These are phyloP conservation scores for Haplographium delicatum DNA, from an alignment of 495 filamentous ascomycete genomes.

Conservation along the genomic window DNA sequence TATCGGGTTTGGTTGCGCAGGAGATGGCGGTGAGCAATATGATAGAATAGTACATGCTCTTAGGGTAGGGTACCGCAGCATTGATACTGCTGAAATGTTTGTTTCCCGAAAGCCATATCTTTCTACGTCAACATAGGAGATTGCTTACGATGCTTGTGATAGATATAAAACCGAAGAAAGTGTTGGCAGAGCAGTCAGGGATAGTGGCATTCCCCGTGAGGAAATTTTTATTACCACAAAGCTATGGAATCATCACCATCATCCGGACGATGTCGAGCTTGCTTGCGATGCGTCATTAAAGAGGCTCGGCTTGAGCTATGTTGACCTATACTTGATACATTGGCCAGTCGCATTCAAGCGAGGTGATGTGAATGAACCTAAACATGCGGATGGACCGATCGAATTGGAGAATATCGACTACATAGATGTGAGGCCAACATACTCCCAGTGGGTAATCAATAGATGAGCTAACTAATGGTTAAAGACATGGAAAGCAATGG, in stretches of 20 bases:
- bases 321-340: slow-evolving; percentile 84
- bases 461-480: no score
- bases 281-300: slow-evolving; percentile 66
- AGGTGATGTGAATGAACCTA: slow-evolving; percentile 45
- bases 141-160: no score
- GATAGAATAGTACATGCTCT: slow-evolving; percentile 71
- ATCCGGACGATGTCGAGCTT: slow-evolving; percentile 54
- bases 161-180: slow-evolving; percentile 85
- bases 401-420: slow-evolving; percentile 63
- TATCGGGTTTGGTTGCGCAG: slow-evolving; percentile 72
- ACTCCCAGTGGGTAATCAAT: no score
- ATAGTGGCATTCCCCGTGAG: slow-evolving; percentile 49
- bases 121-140: no score
- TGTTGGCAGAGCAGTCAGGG: slow-evolving; percentile 60
- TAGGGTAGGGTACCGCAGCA: slow-evolving; percentile 56
- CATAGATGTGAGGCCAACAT: no score
- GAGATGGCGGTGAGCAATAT: slow-evolving; percentile 45
- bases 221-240: slow-evolving; percentile 72
- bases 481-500: slow-evolving; percentile 82
- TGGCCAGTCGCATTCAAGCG: slow-evolving; percentile 59
- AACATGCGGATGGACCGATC: slow-evolving; percentile 79
- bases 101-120: no score
- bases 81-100: slow-evolving; percentile 55
- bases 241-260: slow-evolving; percentile 61
- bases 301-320: slow-evolving; percentile 66